Evolutionary conservation across 371 early-diverging fungal species (phyloP), one percentile per base, ranked within the genome.

Genomic region (Cladochytrium tenue): DNA sequence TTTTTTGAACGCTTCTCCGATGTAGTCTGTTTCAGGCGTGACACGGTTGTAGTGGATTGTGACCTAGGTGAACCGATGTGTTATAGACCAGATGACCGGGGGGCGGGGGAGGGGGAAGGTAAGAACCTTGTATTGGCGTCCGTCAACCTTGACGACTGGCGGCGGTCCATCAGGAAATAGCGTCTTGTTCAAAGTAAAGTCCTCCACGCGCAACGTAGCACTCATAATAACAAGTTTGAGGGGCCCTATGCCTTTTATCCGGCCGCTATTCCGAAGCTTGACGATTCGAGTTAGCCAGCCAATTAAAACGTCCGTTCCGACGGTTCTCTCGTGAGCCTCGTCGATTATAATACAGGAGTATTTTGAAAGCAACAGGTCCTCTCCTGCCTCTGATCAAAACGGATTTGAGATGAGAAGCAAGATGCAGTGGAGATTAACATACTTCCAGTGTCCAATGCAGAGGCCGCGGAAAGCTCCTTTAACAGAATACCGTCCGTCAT

Each of bases 401-500:
- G 43, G 20, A 20, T 43, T 43, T 13, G 20, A 43, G 43, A 7
- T 13, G 20, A 20, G 43, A 43, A 43, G n/a, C n/a, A n/a, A n/a
- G n/a, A n/a, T n/a, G n/a, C n/a, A n/a, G n/a, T n/a, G n/a, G n/a
- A n/a, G n/a, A n/a, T n/a, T n/a, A n/a, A n/a, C n/a, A n/a, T n/a
- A n/a, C n/a, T n/a, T n/a, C n/a, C n/a, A n/a, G n/a, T n/a, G n/a
- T n/a, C n/a, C n/a, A n/a, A n/a, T n/a, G n/a, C n/a, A n/a, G n/a
- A n/a, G n/a, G n/a, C 68, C 0, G 64, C 88, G 87, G 76, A 93
- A 88, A 97, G 78, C 76, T 99, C 99, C 57, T 95, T 89, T 23
- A 99, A 81, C 60, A 99, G 81, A 53, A 99, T 95, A 85, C 99
- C 99, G 80, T 99, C 99, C 1, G 99, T 99, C 94, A 99, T 93